Evolutionary conservation across 202 grass and related monocot species (phyloP).

Genomic region (Thinopyrum obtusiflorum): DNA sequence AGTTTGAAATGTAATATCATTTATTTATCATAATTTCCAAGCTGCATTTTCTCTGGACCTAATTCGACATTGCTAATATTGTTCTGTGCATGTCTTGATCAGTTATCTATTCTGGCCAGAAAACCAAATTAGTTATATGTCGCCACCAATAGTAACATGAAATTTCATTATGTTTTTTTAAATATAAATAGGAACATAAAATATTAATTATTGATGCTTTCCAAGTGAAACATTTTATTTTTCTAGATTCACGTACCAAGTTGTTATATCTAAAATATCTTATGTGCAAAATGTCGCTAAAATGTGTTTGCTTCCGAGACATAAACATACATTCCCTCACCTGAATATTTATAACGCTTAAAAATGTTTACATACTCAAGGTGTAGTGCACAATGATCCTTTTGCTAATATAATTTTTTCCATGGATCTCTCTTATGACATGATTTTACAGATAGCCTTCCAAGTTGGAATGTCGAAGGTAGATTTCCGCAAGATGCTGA

Average conservation of each 20-base stretch:
- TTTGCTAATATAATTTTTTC: not conserved
- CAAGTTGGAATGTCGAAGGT: slow-evolving; percentile 92
- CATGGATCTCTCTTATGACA: slow-evolving; percentile 19
- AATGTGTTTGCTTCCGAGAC: not conserved
- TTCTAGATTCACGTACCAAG: not conserved
- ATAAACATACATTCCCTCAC: not conserved
- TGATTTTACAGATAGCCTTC: slow-evolving; percentile 69
- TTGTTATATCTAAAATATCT: not conserved
- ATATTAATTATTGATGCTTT: slow-evolving; percentile 8
- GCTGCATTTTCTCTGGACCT: not conserved
- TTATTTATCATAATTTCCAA: not conserved
- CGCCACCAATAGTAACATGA: not conserved
- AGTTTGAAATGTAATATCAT: slow-evolving; percentile 9
- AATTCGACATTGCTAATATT: not conserved
- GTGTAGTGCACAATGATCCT: not conserved
- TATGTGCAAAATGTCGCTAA: not conserved
- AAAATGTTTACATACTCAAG: not conserved
- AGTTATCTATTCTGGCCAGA: not conserved
- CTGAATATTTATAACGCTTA: not conserved
- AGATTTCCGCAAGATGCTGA: slow-evolving; percentile 88
- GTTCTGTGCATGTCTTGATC: slow-evolving; percentile 5
- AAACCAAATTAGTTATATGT: not conserved
- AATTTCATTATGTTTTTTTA: not conserved
- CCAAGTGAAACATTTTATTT: not conserved
- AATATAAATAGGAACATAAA: not conserved